A percentile compares a stretch with the other conserved stretches of the same genome.
Evolutionary conservation across 257 asterid species (phyloP).

Genomic region (Knoxia roxburghii): DNA sequence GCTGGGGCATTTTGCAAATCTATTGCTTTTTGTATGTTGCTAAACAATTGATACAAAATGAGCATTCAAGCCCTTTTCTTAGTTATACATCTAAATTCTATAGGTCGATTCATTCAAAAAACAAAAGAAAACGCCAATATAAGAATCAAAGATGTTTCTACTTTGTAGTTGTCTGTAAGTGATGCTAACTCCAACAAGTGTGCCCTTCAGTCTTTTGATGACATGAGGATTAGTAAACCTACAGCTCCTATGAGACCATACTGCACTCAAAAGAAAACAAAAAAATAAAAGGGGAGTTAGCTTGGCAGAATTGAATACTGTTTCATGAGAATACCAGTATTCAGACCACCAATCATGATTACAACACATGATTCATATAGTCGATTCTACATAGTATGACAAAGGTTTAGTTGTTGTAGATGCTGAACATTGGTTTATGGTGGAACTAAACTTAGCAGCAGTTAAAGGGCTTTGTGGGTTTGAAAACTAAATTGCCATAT

Average conservation of each 20-base stretch:
- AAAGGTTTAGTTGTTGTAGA: no score
- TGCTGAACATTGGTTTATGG: no score
- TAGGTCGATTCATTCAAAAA: no score
- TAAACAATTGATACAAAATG: no score
- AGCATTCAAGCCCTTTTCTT: no score
- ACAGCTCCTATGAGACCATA: constrained; percentile 45
- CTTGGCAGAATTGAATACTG: background rate
- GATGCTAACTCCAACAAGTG: constrained; percentile 5
- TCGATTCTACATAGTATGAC: no score
- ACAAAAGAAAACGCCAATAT: background rate
- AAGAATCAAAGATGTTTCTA: background rate
- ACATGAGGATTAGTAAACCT: constrained; percentile 42
- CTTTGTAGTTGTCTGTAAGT: background rate
- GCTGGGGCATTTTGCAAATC: background rate
- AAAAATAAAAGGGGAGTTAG: background rate
- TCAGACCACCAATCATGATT: no score
- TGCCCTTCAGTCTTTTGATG: constrained; percentile 40
- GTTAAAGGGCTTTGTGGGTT: background rate
- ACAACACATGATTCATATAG: no score
- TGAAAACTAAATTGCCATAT: background rate
- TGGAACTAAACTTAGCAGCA: background rate
- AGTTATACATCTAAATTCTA: no score
- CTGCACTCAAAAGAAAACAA: constrained; percentile 40
- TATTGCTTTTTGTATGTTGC: background rate
- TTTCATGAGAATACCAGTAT: no score